Conservation (phyloP, 768 basidiomycete species). For the Tulasnella sp. region DNA sequence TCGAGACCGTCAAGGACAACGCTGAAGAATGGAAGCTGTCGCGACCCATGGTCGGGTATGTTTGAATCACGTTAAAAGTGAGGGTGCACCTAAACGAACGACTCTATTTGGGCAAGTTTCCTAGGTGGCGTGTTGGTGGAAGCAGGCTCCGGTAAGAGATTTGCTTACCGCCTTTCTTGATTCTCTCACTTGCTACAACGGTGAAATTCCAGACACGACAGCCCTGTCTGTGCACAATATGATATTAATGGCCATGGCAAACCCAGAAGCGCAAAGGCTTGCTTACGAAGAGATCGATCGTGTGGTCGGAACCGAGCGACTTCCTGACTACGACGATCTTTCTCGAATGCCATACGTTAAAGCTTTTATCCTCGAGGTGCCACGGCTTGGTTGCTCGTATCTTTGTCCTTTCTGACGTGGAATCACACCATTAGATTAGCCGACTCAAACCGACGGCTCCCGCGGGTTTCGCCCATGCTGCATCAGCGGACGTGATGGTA, state of each 20-base stretch:
- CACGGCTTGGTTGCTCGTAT: neutral
- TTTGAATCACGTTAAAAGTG: neutral
- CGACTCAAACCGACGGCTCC: neutral
- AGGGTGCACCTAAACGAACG: neutral
- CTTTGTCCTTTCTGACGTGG: neutral
- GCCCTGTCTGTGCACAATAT: neutral
- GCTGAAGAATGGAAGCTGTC: neutral
- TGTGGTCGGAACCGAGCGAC: conserved; percentile 35
- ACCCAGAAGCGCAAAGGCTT: conserved; percentile 30
- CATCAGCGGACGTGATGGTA: neutral
- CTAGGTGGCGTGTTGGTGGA: neutral
- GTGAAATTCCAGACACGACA: neutral
- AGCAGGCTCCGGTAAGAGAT: neutral
- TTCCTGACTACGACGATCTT: conserved; percentile 37
- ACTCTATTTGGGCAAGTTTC: neutral
- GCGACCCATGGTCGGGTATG: neutral
- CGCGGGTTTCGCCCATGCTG: neutral
- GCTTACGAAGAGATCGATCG: conserved; percentile 37
- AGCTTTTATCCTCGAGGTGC: conserved; percentile 36
- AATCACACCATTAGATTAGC: neutral
- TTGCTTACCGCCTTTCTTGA: neutral
- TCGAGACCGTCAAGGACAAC: neutral
- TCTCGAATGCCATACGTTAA: conserved; percentile 39
- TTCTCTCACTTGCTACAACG: neutral
- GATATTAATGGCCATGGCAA: neutral